These are phyloP conservation scores for Kentomonas sorsogonicus DNA, from an alignment of 208 protist genomes.

Conservation along the genomic window DNA sequence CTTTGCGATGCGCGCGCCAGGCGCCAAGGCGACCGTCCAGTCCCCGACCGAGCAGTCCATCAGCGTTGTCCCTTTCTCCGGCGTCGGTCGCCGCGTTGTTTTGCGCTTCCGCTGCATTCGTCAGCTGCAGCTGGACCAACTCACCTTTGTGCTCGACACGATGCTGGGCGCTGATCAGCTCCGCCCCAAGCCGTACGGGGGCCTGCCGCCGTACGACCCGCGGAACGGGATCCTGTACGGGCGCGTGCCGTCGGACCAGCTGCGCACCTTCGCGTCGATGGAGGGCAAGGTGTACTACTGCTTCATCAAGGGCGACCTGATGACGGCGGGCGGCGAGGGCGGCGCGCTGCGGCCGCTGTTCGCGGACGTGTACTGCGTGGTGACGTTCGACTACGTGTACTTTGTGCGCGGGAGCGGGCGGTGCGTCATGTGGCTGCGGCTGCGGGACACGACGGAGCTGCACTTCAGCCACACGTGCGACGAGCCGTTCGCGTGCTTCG, in stretches of 20 bases:
- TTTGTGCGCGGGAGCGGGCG: slow-evolving; percentile 45
- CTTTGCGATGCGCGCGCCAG: not conserved
- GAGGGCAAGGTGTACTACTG: slow-evolving; percentile 17
- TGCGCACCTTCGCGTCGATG: slow-evolving; percentile 6
- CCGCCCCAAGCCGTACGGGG: slow-evolving; percentile 7
- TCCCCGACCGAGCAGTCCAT: no score
- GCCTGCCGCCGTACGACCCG: slow-evolving; percentile 23
- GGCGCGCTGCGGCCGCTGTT: slow-evolving; percentile 24
- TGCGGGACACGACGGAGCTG: slow-evolving; percentile 45
- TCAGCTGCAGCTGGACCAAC: slow-evolving; percentile 53
- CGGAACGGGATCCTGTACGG: slow-evolving; percentile 18
- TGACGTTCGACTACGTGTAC: slow-evolving; percentile 60
- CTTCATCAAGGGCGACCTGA: slow-evolving; percentile 14
- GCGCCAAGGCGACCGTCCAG: no score
- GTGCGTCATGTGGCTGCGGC: slow-evolving; percentile 50
- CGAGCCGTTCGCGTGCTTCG: slow-evolving; percentile 45
- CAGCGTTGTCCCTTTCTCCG: no score
- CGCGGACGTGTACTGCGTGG: slow-evolving; percentile 38
- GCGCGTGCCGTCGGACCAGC: slow-evolving; percentile 13
- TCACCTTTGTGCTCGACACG: slow-evolving; percentile 14
- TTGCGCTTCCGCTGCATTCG: no score
- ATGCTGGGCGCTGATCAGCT: slow-evolving; percentile 22
- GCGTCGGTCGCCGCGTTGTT: no score
- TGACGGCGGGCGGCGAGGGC: slow-evolving; percentile 3
- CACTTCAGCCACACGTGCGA: slow-evolving; percentile 36